Conservation (phyloP, 768 basidiomycete species). For the Sarcodon aspratus region DNA sequence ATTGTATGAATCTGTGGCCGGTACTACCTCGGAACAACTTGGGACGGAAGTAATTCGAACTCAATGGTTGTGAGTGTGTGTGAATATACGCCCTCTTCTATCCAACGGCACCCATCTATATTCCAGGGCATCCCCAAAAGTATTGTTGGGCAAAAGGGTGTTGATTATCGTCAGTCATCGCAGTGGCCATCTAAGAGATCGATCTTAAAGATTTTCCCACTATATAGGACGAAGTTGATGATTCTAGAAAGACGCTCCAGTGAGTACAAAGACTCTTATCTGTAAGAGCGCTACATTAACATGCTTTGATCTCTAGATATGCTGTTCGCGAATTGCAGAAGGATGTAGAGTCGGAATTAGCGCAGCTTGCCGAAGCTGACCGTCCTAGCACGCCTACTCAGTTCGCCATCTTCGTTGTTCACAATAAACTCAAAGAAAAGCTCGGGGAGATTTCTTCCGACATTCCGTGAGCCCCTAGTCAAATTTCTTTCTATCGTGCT, state of each 20-base stretch:
- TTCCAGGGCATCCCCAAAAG: constrained; percentile 35
- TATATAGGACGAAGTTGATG: constrained; percentile 87
- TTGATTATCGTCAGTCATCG: constrained; percentile 63
- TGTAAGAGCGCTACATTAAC: not conserved
- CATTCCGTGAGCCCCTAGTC: constrained; percentile 38
- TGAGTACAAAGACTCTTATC: constrained; percentile 22
- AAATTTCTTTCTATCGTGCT: constrained; percentile 5
- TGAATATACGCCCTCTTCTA: constrained; percentile 1
- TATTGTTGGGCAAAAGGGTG: constrained; percentile 68
- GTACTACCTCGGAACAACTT: constrained; percentile 59
- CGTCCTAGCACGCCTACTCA: constrained; percentile 60
- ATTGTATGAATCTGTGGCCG: constrained; percentile 84
- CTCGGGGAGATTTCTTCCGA: constrained; percentile 59
- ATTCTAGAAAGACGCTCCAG: constrained; percentile 83
- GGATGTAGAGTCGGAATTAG: constrained; percentile 71
- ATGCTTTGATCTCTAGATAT: constrained; percentile 40
- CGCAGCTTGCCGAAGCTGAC: constrained; percentile 56
- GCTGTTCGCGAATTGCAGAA: constrained; percentile 82
- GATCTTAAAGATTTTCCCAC: not conserved
- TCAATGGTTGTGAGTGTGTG: constrained; percentile 77
- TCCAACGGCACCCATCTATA: not conserved
- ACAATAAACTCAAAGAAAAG: constrained; percentile 89
- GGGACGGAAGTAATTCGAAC: constrained; percentile 85
- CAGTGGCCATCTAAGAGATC: not conserved
- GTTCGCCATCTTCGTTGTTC: constrained; percentile 90